A percentile compares a stretch with the other conserved stretches of the same genome.
Evolutionary conservation across 2,329 filamentous ascomycete species (phyloP).

Genomic region (Fusarium begoniae): DNA sequence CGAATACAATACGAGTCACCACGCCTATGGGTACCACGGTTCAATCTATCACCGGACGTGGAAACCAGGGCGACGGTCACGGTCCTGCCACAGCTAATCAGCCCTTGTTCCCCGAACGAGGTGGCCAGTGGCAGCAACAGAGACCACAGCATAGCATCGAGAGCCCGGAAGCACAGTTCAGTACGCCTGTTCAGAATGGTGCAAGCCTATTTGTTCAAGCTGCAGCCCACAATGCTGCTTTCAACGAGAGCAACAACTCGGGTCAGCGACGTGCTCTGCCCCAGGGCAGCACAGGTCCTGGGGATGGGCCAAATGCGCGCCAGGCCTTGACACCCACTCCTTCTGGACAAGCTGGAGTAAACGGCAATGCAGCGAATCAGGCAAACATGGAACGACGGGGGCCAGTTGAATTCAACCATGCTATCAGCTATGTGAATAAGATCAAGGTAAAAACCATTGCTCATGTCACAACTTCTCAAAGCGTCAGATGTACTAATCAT

Average conservation of each 20-base stretch:
- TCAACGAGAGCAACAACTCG: constrained; percentile 45
- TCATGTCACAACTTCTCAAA: background rate
- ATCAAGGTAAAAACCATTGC: constrained; percentile 78
- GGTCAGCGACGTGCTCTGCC: constrained; percentile 47
- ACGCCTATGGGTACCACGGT: constrained; percentile 98
- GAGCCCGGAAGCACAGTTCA: constrained; percentile 70
- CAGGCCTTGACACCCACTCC: constrained; percentile 70
- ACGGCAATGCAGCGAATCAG: constrained; percentile 67
- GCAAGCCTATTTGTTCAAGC: constrained; percentile 58
- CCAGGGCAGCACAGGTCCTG: constrained; percentile 46
- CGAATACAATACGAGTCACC: constrained; percentile 94
- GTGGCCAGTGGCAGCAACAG: constrained; percentile 67
- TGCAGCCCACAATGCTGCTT: constrained; percentile 48
- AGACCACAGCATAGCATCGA: constrained; percentile 66
- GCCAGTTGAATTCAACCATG: constrained; percentile 98
- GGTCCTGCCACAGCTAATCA: constrained; percentile 51
- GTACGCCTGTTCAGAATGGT: constrained; percentile 63
- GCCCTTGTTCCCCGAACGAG: constrained; percentile 58
- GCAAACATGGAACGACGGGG: constrained; percentile 82
- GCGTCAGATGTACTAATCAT: constrained; percentile 32
- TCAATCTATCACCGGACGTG: constrained; percentile 76
- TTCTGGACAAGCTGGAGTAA: constrained; percentile 65
- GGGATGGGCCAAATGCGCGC: constrained; percentile 57
- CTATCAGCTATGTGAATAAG: constrained; percentile 99
- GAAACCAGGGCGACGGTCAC: constrained; percentile 56